Evolutionary conservation across 1,284 basidiomycete species (phyloP), one percentile per base, ranked within the genome.

Genomic region (Moesziomyces globuligerus): DNA sequence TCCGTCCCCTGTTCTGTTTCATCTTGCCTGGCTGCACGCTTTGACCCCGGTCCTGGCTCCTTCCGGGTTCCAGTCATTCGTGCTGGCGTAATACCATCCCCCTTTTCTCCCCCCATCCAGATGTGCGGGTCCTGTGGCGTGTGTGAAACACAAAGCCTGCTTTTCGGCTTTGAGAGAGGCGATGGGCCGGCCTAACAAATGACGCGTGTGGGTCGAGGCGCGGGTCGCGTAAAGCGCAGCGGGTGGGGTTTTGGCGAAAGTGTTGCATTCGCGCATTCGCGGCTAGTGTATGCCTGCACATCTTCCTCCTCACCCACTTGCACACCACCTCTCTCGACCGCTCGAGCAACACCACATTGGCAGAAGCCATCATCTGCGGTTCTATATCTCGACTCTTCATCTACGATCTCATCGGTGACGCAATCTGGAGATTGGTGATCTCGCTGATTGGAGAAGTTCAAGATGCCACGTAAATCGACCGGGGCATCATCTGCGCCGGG

Each of bases 401-500:
- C 5, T 6, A 5, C 32, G 1, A 1, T 32, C 29, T 32, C 32
- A 7, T 17, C 32, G 17, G 15, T 0, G 17, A 13, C 13, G 6
- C 4, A 4, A 34, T 13, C 15, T 15, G 3, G 7, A 3, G 15
- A 17, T 17, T 17, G 32, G 32, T 17, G 13, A n/a, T 34, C 32
- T 13, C 32, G 32, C 6, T n/a, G n/a, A n/a, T n/a, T n/a, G n/a
- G n/a, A n/a, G n/a, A n/a, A n/a, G n/a, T n/a, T n/a, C 23, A 18
- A 37, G 10, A 67, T 67, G 58, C 49, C 65, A 50, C 48, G 65
- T 15, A 68, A 68, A 36, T 68, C 65, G 18, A 52, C 38, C 0
- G 53, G 57, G 3, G 58, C 41, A 2, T 32, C 43, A 4, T 60
- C 64, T 8, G 28, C 47, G 7, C 48, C 64, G 1, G 4, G 25